Evolutionary conservation across 805 yeast species (phyloP).

Genomic region (Candida piceae): DNA sequence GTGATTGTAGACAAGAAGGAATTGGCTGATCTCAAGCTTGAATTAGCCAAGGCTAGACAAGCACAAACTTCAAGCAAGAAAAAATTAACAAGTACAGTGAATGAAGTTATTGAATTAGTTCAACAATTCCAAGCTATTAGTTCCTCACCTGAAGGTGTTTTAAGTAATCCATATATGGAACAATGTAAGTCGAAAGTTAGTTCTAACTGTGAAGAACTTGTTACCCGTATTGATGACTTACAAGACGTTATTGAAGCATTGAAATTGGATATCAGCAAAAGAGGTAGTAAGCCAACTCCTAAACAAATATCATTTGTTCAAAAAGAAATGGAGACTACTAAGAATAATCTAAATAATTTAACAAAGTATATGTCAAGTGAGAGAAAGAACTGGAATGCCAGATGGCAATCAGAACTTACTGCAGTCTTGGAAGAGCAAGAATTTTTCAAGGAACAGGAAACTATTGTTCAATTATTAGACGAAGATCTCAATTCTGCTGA

Average conservation of each 20-base stretch:
- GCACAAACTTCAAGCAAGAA: slow-evolving; percentile 42
- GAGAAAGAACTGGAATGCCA: slow-evolving; percentile 79
- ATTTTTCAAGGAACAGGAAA: slow-evolving; percentile 85
- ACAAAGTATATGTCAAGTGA: slow-evolving; percentile 61
- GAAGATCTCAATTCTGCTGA: slow-evolving; percentile 77
- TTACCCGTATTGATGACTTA: slow-evolving; percentile 81
- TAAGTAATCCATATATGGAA: slow-evolving; percentile 55
- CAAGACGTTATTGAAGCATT: slow-evolving; percentile 89
- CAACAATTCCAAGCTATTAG: slow-evolving; percentile 42
- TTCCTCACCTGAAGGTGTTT: slow-evolving; percentile 21
- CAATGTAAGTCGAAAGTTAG: slow-evolving; percentile 69
- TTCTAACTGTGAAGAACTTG: slow-evolving; percentile 65
- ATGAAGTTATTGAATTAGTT: slow-evolving; percentile 40
- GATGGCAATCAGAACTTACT: slow-evolving; percentile 89
- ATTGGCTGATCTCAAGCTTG: slow-evolving; percentile 46
- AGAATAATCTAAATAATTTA: slow-evolving; percentile 46
- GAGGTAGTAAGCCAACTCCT: slow-evolving; percentile 79
- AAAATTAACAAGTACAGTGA: slow-evolving; percentile 38
- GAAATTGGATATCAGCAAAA: slow-evolving; percentile 83
- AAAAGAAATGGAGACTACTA: slow-evolving; percentile 60
- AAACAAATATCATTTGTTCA: slow-evolving; percentile 64
- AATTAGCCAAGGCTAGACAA: slow-evolving; percentile 56
- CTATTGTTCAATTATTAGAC: slow-evolving; percentile 67
- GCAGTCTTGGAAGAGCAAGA: slow-evolving; percentile 93
- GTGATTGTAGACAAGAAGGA: slow-evolving; percentile 22